Conservation (phyloP, 1,284 basidiomycete genomes). For the Vanrija sp. region DNA sequence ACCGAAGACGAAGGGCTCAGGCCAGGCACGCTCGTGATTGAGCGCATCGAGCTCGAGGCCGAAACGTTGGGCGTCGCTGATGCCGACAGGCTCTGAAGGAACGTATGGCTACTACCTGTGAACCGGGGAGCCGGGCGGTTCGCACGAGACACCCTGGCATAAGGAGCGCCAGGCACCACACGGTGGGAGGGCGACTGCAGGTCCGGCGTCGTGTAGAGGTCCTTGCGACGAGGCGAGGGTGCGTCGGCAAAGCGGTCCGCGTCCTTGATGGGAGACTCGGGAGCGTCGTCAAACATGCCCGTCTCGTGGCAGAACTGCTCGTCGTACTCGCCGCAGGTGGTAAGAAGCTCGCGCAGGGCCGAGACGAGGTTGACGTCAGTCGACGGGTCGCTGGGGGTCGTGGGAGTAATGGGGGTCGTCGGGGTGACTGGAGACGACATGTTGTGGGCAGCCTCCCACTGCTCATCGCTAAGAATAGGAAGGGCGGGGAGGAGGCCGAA, state of each 20-base stretch:
- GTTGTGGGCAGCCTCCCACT: conserved; percentile 6
- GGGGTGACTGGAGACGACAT: conserved; percentile 6
- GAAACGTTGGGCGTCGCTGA: not conserved
- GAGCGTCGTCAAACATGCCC: conserved; percentile 8
- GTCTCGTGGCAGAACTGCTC: conserved; percentile 2
- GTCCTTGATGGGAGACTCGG: not conserved
- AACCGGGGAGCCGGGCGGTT: not conserved
- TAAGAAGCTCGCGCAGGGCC: conserved; percentile 17
- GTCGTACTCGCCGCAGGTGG: conserved; percentile 16
- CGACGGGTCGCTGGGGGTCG: not conserved
- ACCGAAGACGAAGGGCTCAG: not conserved
- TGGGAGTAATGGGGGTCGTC: conserved; percentile 10
- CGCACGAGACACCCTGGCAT: not conserved
- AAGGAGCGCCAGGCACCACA: not conserved
- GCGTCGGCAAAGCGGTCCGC: conserved; percentile 7
- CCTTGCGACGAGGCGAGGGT: not conserved
- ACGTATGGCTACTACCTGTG: not conserved
- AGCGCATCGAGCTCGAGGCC: not conserved
- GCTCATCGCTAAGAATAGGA: conserved; percentile 17
- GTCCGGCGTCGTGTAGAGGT: not conserved
- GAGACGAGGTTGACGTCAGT: conserved; percentile 13
- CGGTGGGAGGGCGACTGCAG: not conserved
- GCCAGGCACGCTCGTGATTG: not conserved
- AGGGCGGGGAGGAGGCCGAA: conserved; percentile 20
- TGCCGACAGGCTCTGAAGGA: not conserved